phyloP scores from a whole-genome alignment of 805 yeast genomes.

The Brettanomyces naardenensis region DNA sequence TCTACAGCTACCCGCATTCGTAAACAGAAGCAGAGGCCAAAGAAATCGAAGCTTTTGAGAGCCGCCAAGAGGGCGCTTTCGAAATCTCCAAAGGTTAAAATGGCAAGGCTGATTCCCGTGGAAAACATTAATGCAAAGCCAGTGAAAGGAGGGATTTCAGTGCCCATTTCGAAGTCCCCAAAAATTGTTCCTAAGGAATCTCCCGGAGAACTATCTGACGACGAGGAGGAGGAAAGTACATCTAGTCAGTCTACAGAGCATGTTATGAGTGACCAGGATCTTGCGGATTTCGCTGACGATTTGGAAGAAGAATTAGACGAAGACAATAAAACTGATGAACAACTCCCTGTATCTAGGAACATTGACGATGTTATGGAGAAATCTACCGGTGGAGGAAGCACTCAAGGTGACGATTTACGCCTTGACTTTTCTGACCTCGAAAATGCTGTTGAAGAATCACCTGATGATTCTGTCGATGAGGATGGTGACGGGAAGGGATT shows the following conservation, averaged over 20 bases:
- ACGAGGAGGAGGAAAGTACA: neutral
- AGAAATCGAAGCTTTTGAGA: conserved; percentile 15
- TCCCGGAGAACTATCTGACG: neutral
- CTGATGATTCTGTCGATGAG: neutral
- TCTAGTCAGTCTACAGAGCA: neutral
- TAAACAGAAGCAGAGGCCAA: conserved; percentile 6
- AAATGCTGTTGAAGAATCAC: neutral
- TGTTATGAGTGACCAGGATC: conserved; percentile 15
- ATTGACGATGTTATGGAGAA: conserved; percentile 5
- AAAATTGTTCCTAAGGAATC: neutral
- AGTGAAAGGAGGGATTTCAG: neutral
- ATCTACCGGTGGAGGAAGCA: neutral
- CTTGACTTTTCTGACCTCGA: neutral
- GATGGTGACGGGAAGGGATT: conserved; percentile 7
- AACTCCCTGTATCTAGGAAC: neutral
- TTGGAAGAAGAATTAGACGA: conserved; percentile 16
- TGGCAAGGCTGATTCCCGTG: neutral
- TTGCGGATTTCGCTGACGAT: conserved; percentile 18
- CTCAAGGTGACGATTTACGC: neutral
- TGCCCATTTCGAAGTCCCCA: neutral
- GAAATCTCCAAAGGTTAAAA: neutral
- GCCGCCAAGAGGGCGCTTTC: conserved; percentile 15
- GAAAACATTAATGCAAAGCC: neutral
- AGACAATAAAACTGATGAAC: neutral
- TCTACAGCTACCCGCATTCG: neutral